Evolutionary conservation across 441 rosid genomes (phyloP).

Genomic region (Erodium trifolium): DNA sequence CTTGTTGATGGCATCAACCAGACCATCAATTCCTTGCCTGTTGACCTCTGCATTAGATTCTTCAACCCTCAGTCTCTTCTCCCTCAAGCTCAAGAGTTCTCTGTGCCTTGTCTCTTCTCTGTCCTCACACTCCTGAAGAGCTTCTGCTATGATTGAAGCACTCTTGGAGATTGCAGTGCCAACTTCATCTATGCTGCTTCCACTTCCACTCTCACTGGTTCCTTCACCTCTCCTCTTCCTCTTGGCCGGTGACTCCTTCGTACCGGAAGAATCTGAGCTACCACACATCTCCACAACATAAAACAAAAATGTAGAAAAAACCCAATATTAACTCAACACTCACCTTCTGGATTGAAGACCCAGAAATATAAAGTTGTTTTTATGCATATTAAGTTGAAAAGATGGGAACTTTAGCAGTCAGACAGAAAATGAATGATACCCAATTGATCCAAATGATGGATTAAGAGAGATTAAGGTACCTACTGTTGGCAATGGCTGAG

Average conservation of each 20-base stretch:
- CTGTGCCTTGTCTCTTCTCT: conserved; percentile 63
- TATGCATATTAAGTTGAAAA: no score
- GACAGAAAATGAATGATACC: no score
- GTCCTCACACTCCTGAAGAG: conserved; percentile 60
- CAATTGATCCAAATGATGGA: no score
- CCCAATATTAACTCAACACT: background rate
- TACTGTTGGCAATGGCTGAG: conserved; percentile 51
- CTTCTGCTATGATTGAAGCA: conserved; percentile 70
- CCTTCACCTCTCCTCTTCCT: conserved; percentile 46
- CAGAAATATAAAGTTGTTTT: no score
- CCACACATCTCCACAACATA: conserved; percentile 34
- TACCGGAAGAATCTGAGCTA: conserved; percentile 56
- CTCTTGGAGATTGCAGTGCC: conserved; percentile 63
- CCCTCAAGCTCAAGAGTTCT: conserved; percentile 50
- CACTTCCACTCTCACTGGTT: conserved; percentile 26
- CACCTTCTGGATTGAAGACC: background rate
- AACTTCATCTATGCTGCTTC: conserved; percentile 31
- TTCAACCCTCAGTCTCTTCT: conserved; percentile 60
- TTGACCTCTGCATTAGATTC: conserved; percentile 58
- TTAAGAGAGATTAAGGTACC: conserved; percentile 39
- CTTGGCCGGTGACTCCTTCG: conserved; percentile 74
- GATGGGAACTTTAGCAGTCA: no score
- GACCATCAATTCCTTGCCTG: conserved; percentile 50
- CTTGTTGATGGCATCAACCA: conserved; percentile 75
- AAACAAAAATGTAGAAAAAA: background rate